A percentile compares a stretch with the other conserved stretches of the same genome.
Evolutionary conservation across 2,329 filamentous ascomycete genomes (phyloP).

Genomic region (Ophiostoma australiae): DNA sequence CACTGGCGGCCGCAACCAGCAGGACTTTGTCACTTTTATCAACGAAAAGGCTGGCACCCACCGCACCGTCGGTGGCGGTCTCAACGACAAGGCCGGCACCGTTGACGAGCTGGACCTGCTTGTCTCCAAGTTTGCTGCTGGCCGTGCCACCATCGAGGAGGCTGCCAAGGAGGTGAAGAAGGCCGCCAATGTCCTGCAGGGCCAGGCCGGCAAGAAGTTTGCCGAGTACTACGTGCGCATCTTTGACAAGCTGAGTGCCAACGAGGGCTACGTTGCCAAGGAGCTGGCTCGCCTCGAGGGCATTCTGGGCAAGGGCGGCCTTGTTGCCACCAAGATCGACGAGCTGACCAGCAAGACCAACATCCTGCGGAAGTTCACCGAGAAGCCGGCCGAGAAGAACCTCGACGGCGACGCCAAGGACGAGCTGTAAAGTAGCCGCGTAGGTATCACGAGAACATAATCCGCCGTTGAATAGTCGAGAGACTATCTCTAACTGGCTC

Average conservation of each 20-base stretch:
- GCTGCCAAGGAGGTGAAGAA: conserved; percentile 68
- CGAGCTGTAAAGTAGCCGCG: conserved; percentile 54
- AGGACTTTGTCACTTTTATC: conserved; percentile 71
- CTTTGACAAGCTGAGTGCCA: conserved; percentile 75
- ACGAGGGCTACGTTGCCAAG: conserved; percentile 75
- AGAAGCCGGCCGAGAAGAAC: conserved; percentile 50
- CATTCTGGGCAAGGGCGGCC: conserved; percentile 78
- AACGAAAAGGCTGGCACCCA: conserved; percentile 87
- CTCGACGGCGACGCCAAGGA: conserved; percentile 53
- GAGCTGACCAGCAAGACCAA: conserved; percentile 83
- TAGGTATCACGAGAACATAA: not conserved
- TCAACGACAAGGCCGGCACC: conserved; percentile 75
- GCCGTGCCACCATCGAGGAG: conserved; percentile 56
- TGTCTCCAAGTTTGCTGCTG: conserved; percentile 63
- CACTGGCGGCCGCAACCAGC: conserved; percentile 69
- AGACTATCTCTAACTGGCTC: not conserved
- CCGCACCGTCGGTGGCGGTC: conserved; percentile 72
- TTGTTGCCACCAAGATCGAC: conserved; percentile 80
- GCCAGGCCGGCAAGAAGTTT: conserved; percentile 63
- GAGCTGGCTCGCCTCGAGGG: conserved; percentile 75
- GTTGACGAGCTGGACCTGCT: conserved; percentile 72
- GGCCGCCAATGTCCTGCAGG: conserved; percentile 61
- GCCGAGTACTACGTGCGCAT: conserved; percentile 93
- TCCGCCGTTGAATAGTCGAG: not conserved
- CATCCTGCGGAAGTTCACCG: conserved; percentile 73